phyloP scores from a whole-genome alignment of 208 protist genomes.

The Trypanosoma boissoni region DNA sequence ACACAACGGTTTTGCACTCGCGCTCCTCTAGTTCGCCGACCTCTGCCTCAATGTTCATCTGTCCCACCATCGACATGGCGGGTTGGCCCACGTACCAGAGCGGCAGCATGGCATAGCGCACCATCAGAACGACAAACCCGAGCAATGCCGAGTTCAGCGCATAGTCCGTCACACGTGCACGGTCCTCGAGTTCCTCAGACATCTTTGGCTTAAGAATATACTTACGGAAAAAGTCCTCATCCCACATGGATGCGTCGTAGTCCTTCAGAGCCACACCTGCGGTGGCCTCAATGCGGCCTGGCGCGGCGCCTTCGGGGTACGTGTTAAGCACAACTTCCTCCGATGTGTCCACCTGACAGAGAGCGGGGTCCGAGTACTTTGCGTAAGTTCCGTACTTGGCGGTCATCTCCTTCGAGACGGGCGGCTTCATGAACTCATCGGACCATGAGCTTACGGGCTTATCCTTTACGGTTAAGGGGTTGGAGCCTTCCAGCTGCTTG shows the following conservation, averaged over 20 bases:
- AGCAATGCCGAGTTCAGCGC: slow-evolving; percentile 82
- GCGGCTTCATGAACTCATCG: slow-evolving; percentile 86
- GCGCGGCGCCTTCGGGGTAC: slow-evolving; percentile 72
- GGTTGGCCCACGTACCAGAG: slow-evolving; percentile 89
- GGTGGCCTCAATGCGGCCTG: slow-evolving; percentile 83
- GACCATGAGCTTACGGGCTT: slow-evolving; percentile 77
- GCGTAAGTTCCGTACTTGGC: slow-evolving; percentile 82
- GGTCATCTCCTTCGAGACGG: slow-evolving; percentile 65
- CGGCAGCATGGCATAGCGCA: slow-evolving; percentile 76
- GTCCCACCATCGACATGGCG: slow-evolving; percentile 91
- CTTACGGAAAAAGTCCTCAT: slow-evolving; percentile 92
- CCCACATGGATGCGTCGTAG: slow-evolving; percentile 85
- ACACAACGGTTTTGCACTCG: slow-evolving; percentile 94
- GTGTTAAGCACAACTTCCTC: slow-evolving; percentile 90
- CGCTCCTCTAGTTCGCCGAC: slow-evolving; percentile 89
- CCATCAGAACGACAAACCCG: slow-evolving; percentile 82
- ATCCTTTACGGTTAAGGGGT: slow-evolving; percentile 82
- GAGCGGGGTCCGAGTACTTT: slow-evolving; percentile 83
- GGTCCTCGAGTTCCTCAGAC: slow-evolving; percentile 72
- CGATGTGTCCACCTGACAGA: slow-evolving; percentile 72
- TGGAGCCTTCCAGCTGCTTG: slow-evolving; percentile 78
- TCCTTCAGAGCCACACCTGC: slow-evolving; percentile 80
- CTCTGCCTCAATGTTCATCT: slow-evolving; percentile 98
- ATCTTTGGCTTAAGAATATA: slow-evolving; percentile 90
- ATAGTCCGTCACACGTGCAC: slow-evolving; percentile 85